These are phyloP conservation scores for Candida labiduridarum DNA, from an alignment of 1,139 yeast genomes.

Conservation along the genomic window DNA sequence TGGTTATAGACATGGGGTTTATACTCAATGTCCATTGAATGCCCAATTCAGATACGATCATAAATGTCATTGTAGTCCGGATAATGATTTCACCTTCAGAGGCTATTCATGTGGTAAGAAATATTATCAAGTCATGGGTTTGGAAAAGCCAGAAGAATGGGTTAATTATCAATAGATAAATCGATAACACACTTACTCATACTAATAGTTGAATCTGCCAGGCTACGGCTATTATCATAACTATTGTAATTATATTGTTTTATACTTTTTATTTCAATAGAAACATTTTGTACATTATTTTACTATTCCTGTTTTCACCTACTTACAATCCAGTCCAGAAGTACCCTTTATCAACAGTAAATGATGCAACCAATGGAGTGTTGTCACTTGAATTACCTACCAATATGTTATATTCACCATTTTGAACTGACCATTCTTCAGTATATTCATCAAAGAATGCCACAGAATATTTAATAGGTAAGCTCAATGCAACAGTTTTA, in stretches of 20 bases:
- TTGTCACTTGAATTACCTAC: constrained; percentile 41
- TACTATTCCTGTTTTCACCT: constrained; percentile 8
- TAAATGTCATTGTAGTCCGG: constrained; percentile 54
- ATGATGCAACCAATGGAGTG: constrained; percentile 29
- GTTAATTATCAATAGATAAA: constrained; percentile 21
- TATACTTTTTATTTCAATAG: no score
- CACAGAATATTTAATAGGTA: constrained; percentile 49
- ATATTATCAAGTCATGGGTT: constrained; percentile 47
- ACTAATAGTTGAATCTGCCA: no score
- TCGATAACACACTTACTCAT: no score
- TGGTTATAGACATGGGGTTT: constrained; percentile 78
- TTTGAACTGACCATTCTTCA: constrained; percentile 40
- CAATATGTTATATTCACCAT: constrained; percentile 47
- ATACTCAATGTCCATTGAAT: constrained; percentile 84
- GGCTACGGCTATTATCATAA: no score
- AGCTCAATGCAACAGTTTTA: constrained; percentile 31
- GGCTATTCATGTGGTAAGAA: constrained; percentile 57
- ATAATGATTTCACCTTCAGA: constrained; percentile 53
- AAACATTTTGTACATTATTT: no score
- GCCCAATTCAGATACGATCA: constrained; percentile 46
- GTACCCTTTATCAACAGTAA: constrained; percentile 27
- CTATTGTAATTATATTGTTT: no score
- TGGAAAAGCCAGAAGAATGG: constrained; percentile 50
- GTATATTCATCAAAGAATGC: constrained; percentile 56
- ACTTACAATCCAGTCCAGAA: constrained; percentile 22